Base-by-base conservation (phyloP, 2,329 filamentous ascomycete genomes). In the Apiospora arundinis region DNA sequence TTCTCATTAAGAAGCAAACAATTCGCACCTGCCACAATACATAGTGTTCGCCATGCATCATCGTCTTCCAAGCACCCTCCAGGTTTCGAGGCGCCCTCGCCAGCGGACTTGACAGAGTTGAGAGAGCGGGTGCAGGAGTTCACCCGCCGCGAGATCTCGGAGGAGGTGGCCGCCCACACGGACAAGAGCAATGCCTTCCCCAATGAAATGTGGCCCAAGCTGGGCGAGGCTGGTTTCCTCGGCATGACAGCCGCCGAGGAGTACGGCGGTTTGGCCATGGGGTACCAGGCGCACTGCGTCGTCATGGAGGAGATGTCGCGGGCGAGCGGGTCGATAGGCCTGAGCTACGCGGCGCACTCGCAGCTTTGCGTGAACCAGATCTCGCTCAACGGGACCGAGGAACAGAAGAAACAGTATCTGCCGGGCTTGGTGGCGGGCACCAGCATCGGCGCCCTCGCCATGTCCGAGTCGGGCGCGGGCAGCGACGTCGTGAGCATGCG, bases 301-400 rank as follows among this genome's bases (percentile, higher is more conserved):
- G 94, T 98, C 65, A 93, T 98, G 90, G 96, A 99, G 83, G 96
- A 98, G 85, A 87, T 99, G 56, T 96, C 93, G 71, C 89, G 95
- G 72, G 95, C 95, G 2, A 95, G 92, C 69, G 95, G 85, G 18
- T 93, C 91, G 73, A 94, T 97, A 77, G 95, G 91, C 0, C 88
- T 99, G 66, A 97, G 94, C 76, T 99, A 98, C 81, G 95, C 95
- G 2, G 96, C 96, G 9, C 96, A 99, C 83, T 96, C 93, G 42
- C 96, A 99, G 82, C 88, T 99, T 69, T 98, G 96, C 83, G 92
- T 98, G 72, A 99, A 99, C 82, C 96, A 99, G 84, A 85, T 99
- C 67, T 94, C 95, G 83, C 87, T 99, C 77, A 97, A 99, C 80
- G 96, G 94, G 63, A 91, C 87, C 4, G 79, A 87, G 0, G 91